Evolutionary conservation across 257 asterid genomes (phyloP).

Genomic region (Petunia axillaris): DNA sequence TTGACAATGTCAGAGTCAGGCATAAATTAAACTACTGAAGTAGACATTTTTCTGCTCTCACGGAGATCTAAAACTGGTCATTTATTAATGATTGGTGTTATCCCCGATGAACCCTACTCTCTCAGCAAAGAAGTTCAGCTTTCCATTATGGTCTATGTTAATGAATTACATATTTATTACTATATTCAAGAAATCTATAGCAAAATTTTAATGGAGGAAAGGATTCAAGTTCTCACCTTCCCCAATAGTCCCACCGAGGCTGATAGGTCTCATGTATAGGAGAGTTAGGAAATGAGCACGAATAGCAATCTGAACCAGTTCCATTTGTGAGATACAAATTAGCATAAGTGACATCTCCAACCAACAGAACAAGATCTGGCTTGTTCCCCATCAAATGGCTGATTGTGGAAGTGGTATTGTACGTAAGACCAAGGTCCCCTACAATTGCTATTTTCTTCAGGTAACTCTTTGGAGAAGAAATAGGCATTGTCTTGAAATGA

Average conservation of each 20-base stretch:
- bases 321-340: conserved; percentile 89
- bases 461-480: conserved; percentile 58
- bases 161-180: not conserved
- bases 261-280: conserved; percentile 97
- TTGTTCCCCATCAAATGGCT: conserved; percentile 63
- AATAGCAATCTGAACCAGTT: conserved; percentile 86
- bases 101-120: not conserved
- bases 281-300: conserved; percentile 78
- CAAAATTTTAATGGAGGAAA: not conserved
- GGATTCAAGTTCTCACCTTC: conserved; percentile 57
- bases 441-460: conserved; percentile 74
- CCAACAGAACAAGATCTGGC: conserved; percentile 76
- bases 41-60: not conserved
- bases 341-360: conserved; percentile 88
- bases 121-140: not conserved
- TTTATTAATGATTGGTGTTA: not conserved
- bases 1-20: not conserved
- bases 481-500: conserved; percentile 81
- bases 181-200: not conserved
- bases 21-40: not conserved
- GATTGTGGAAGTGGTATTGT: conserved; percentile 86
- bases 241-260: conserved; percentile 99
- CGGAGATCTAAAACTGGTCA: not conserved
- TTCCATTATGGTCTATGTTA: not conserved
- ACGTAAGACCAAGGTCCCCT: conserved; percentile 95